These are phyloP conservation scores for Coemansia sp. DNA, from an alignment of 192 early-diverging fungal genomes.

Conservation along the genomic window DNA sequence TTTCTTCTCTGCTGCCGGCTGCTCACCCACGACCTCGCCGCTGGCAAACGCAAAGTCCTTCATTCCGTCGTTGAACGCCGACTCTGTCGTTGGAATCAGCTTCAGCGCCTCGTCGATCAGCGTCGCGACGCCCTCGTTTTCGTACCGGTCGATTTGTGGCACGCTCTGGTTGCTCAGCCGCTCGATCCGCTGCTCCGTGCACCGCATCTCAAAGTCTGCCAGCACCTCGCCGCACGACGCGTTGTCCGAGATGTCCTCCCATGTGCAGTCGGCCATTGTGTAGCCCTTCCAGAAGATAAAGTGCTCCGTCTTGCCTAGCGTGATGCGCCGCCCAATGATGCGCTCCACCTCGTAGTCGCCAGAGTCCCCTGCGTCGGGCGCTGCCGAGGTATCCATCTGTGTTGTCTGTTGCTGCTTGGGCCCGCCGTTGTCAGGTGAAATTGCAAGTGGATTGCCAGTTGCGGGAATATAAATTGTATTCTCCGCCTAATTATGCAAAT, in stretches of 20 bases:
- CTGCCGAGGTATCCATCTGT: too few relatives aligned
- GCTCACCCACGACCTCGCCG: background rate
- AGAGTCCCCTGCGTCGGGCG: background rate
- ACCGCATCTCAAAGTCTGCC: conserved; percentile 25
- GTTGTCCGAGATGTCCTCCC: conserved; percentile 8
- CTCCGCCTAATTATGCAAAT: too few relatives aligned
- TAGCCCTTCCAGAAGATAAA: conserved; percentile 26
- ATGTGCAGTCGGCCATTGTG: conserved; percentile 11
- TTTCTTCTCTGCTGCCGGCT: background rate
- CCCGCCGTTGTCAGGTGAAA: too few relatives aligned
- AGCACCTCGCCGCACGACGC: conserved; percentile 8
- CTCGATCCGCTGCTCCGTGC: conserved; percentile 12
- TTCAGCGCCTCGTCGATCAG: conserved; percentile 25
- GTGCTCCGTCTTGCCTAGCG: conserved; percentile 22
- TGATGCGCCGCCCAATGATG: conserved; percentile 36
- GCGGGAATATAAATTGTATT: too few relatives aligned
- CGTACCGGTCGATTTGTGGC: conserved; percentile 14
- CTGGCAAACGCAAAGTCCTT: conserved; percentile 29
- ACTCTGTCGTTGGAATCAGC: background rate
- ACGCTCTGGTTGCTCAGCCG: background rate
- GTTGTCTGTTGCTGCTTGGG: too few relatives aligned
- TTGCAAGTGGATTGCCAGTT: too few relatives aligned
- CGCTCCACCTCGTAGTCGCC: conserved; percentile 30
- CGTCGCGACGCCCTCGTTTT: conserved; percentile 30
- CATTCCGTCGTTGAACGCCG: conserved; percentile 10